phyloP scores from a whole-genome alignment of 352 stramenopile species.

The Pythium vanterpoolii region DNA sequence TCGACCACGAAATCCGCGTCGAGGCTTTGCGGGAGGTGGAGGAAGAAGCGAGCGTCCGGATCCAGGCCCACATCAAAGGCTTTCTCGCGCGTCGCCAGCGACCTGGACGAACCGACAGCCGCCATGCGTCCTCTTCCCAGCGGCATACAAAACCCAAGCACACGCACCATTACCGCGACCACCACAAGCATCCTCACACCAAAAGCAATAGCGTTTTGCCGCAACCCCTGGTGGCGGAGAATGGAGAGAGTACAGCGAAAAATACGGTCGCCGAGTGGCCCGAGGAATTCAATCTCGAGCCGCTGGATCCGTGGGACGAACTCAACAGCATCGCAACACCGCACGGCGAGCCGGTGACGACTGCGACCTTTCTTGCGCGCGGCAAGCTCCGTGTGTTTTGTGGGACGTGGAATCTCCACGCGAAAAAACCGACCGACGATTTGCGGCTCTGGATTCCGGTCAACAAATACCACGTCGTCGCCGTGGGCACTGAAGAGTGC shows the following conservation, averaged over 20 bases:
- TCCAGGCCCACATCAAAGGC: constrained; percentile 40
- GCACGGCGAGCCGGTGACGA: constrained; percentile 30
- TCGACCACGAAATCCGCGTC: constrained; percentile 36
- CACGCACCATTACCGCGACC: constrained; percentile 1
- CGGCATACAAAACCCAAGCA: not conserved
- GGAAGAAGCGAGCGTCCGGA: constrained; percentile 27
- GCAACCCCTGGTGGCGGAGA: not conserved
- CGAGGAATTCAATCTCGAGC: constrained; percentile 48
- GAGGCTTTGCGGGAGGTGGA: constrained; percentile 39
- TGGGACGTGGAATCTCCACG: constrained; percentile 86
- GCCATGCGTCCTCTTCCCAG: no score
- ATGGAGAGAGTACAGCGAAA: constrained; percentile 19
- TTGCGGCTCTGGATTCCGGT: constrained; percentile 63
- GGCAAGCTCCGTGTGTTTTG: constrained; percentile 70
- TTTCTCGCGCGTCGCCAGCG: constrained; percentile 21
- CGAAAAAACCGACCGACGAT: constrained; percentile 59
- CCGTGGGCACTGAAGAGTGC: constrained; percentile 92
- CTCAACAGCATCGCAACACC: constrained; percentile 30
- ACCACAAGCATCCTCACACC: constrained; percentile 9
- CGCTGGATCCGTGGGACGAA: constrained; percentile 46
- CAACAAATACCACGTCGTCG: constrained; percentile 87
- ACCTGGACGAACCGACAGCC: not conserved
- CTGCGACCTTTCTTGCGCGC: constrained; percentile 35
- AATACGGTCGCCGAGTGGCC: constrained; percentile 40
- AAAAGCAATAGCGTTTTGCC: constrained; percentile 15